A percentile compares a stretch with the other conserved stretches of the same genome.
Conservation (phyloP, 2,329 filamentous ascomycete species). For the Cladosporium sp. region DNA sequence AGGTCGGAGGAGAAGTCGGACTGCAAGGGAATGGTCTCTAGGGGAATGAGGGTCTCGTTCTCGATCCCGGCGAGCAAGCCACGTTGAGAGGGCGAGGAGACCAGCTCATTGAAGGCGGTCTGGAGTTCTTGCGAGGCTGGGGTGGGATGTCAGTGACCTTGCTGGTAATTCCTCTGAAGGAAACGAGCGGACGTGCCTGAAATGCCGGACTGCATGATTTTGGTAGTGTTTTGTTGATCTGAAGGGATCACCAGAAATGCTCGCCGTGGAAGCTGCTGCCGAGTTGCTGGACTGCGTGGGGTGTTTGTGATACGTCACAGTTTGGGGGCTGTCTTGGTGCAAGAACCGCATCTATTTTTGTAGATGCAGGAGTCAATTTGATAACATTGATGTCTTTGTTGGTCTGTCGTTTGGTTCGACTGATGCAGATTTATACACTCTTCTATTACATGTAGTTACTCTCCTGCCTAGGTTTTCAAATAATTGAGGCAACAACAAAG, state of each 20-base stretch:
- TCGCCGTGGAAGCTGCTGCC: conserved; percentile 1
- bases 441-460: too few species aligned
- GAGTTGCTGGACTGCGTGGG: not conserved
- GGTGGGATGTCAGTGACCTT: conserved; percentile 9
- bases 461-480: too few species aligned
- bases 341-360: too few species aligned
- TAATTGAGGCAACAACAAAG: too few species aligned
- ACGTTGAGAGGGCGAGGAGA: conserved; percentile 59
- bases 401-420: too few species aligned
- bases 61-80: conserved; percentile 69
- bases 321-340: too few species aligned
- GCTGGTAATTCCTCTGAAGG: not conserved
- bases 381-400: too few species aligned
- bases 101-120: conserved; percentile 66
- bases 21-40: conserved; percentile 51
- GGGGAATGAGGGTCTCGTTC: conserved; percentile 63
- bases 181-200: conserved; percentile 49
- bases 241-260: not conserved
- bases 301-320: conserved; percentile 4
- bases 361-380: too few species aligned
- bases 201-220: conserved; percentile 73
- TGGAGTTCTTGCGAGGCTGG: conserved; percentile 74
- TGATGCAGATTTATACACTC: too few species aligned
- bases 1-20: conserved; percentile 62
- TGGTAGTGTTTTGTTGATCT: not conserved